A percentile compares a stretch with the other conserved stretches of the same genome.
phyloP scores from a whole-genome alignment of 352 stramenopile genomes.

The Phytophthora cajani region DNA sequence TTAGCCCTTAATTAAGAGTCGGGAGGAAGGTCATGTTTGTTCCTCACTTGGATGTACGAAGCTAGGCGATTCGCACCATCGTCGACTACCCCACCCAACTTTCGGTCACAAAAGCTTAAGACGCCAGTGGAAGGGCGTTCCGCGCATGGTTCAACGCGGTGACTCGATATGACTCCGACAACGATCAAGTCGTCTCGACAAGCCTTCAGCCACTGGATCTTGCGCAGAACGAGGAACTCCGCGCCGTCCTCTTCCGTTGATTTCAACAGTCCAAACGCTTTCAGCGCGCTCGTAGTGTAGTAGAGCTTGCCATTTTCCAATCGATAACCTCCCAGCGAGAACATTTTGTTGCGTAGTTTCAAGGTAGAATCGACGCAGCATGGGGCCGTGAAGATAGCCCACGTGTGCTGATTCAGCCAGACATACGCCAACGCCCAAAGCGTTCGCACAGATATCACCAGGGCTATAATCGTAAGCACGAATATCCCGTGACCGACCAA shows the following conservation, averaged over 20 bases:
- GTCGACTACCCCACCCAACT: not conserved
- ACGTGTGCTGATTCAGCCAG: conserved; percentile 12
- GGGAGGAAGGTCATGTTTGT: not conserved
- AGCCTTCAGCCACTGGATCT: conserved; percentile 21
- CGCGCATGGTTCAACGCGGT: conserved; percentile 1
- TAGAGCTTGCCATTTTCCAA: conserved; percentile 14
- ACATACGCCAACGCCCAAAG: conserved; percentile 20
- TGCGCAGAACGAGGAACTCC: conserved; percentile 23
- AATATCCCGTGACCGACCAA: conserved; percentile 18
- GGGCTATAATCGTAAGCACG: conserved; percentile 2
- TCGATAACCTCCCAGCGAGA: conserved; percentile 20
- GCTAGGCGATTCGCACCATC: not conserved
- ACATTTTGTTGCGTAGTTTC: conserved; percentile 24
- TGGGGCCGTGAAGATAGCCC: conserved; percentile 9
- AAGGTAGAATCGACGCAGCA: conserved; percentile 28
- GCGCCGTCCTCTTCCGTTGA: conserved; percentile 14
- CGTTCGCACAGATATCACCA: conserved; percentile 15
- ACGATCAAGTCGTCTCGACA: conserved; percentile 15
- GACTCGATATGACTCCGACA: conserved; percentile 10
- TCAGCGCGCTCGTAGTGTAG: conserved; percentile 22
- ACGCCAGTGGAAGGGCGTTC: conserved; percentile 10
- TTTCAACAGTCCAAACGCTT: conserved; percentile 24
- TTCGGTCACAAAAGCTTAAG: conserved; percentile 9
- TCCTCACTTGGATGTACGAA: conserved; percentile 7
- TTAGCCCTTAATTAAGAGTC: no score